phyloP scores from a whole-genome alignment of 2,329 filamentous ascomycete genomes.

The Colletotrichum navitas region DNA sequence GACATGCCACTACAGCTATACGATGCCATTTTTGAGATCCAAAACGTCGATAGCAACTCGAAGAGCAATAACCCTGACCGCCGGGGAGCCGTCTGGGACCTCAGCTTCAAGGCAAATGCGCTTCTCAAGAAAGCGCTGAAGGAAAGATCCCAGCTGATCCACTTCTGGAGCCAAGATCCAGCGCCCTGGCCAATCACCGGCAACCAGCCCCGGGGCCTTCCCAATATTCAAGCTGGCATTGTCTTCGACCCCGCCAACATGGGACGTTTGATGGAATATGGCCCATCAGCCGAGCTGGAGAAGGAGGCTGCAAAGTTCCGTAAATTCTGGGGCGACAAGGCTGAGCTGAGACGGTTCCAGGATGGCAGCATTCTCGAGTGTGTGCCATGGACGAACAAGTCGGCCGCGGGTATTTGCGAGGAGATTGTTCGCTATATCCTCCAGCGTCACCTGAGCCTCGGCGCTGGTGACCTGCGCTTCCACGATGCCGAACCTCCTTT shows the following conservation, averaged over 20 bases:
- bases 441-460: conserved; percentile 74
- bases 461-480: conserved; percentile 65
- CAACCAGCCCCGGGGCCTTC: conserved; percentile 21
- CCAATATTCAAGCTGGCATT: conserved; percentile 72
- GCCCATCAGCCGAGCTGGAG: conserved; percentile 87
- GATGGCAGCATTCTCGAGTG: conserved; percentile 95
- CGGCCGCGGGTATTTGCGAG: conserved; percentile 75
- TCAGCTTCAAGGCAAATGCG: conserved; percentile 70
- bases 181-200: conserved; percentile 61
- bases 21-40: conserved; percentile 60
- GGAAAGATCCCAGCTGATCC: conserved; percentile 78
- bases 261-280: conserved; percentile 84
- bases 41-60: conserved; percentile 48
- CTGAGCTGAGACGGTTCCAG: conserved; percentile 93
- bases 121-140: conserved; percentile 79
- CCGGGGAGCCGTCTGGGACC: conserved; percentile 58
- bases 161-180: conserved; percentile 61
- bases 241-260: conserved; percentile 80
- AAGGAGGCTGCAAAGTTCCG: conserved; percentile 85
- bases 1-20: conserved; percentile 68
- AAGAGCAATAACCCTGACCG: conserved; percentile 52
- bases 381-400: conserved; percentile 81
- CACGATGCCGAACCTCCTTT: conserved; percentile 65
- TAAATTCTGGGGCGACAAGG: conserved; percentile 93
- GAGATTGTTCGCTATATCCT: conserved; percentile 84